Base-by-base conservation (phyloP, 1,284 basidiomycete genomes). In the Apiotrichum laibachii region DNA sequence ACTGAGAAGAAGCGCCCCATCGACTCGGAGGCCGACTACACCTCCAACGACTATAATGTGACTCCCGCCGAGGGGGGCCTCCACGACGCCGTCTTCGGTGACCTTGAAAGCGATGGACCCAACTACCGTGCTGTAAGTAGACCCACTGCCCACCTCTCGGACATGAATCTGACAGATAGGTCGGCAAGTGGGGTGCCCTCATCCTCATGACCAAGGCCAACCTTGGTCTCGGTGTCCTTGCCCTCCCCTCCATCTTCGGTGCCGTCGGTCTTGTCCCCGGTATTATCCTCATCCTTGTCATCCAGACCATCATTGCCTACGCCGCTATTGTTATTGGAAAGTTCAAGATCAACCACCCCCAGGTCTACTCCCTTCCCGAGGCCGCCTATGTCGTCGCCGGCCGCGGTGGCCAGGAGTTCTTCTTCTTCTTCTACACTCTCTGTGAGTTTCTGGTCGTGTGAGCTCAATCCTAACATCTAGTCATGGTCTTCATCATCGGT, bases 191-290 rank as follows among this genome's bases (percentile, higher is more conserved):
- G 42, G 50, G 64, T 57, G 15, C 60, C 60, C 47, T 62, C 46
- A 63, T 67, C 33, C 63, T 73, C 42, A 64, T 64, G 63, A 64
- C 70, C 46, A 62, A 68, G 62, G 64, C 67, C 16, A 70, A 72
- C 61, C 68, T 76, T 40, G 73, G 69, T 52, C 62, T 74, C 31
- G 72, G 71, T 58, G 71, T 74, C 9, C 59, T 72, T 19, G 66
- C 70, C 5, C 68, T 73, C 47, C 73, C 73, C 5, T 55, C 65
- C 10, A 68, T 73, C 10, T 65, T 75, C 26, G 56, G 63, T 37
- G 63, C 65, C 1, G 62, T 71, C 43, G 71, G 72, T 10, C 56
- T 68, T 15, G 68, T 72, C 4, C 72, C 73, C 11, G 73, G 73
- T 21, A 56, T 71, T 37, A 55, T 75, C 37, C 47, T 69, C 54